These are phyloP conservation scores for Saccharomycopsis fibuligera DNA, from an alignment of 805 yeast species.

Conservation along the genomic window DNA sequence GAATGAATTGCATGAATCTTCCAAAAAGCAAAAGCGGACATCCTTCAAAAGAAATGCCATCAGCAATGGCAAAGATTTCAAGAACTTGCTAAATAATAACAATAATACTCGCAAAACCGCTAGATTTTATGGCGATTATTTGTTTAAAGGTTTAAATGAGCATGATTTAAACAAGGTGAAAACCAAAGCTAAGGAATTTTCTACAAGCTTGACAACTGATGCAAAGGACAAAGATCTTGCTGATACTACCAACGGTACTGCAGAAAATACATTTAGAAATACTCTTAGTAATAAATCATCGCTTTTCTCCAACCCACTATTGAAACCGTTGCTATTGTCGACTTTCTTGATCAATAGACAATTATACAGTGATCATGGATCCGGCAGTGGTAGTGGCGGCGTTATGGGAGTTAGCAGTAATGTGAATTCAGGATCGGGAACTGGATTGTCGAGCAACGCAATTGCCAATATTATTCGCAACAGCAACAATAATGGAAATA, in stretches of 20 bases:
- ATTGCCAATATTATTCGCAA: background rate
- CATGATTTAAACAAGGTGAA: constrained; percentile 12
- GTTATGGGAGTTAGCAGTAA: background rate
- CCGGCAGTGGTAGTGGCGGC: background rate
- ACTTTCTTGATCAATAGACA: constrained; percentile 4
- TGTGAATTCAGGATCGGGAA: background rate
- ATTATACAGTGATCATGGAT: background rate
- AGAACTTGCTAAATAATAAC: background rate
- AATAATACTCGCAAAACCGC: background rate
- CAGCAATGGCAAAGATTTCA: background rate
- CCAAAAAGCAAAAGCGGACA: background rate
- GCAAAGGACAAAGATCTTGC: background rate
- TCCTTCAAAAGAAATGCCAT: background rate
- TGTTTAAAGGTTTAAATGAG: constrained; percentile 11
- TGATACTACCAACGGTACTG: background rate
- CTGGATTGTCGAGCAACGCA: background rate
- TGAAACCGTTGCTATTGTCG: constrained; percentile 7
- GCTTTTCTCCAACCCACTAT: background rate
- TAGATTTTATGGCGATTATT: constrained; percentile 20
- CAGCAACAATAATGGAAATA: background rate
- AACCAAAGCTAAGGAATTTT: constrained; percentile 4
- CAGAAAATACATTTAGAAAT: background rate
- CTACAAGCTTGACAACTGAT: background rate
- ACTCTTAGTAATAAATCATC: constrained; percentile 2
- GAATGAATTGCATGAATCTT: too few species aligned